Evolutionary conservation across 768 basidiomycete species (phyloP), one percentile per base, ranked within the genome.

Genomic region (Termitomyces sp.): DNA sequence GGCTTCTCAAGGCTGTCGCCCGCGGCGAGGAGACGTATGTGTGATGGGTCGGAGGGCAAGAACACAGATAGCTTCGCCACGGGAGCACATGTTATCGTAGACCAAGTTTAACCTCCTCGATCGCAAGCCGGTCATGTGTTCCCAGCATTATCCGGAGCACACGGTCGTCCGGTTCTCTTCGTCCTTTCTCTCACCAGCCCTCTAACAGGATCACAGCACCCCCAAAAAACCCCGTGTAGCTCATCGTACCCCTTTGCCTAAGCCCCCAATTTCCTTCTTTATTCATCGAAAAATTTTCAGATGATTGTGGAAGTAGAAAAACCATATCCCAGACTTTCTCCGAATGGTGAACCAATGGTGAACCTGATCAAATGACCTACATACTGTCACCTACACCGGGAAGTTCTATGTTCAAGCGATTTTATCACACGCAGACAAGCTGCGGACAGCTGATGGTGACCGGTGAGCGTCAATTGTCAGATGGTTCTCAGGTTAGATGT

Each of bases 101-200:
- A 44, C 50, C 39, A 51, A 56, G 54, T 53, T 59, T 59, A 57
- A 37, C 54, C 44, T 44, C 51, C 33, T 16, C 37, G 47, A 55
- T 58, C 53, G 56, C 58, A 54, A 26, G 51, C 24, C 14, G 34
- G 53, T 62, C 61, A 62, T 59, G 61, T 59, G 61, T 58, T 20
- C 46, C 39, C 49, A 40, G 14, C 24, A 57, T n/a, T n/a, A n/a
- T 27, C 36, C 42, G 56, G 50, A 45, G 18, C 52, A 48, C 52
- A 53, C 46, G 27, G 52, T 54, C 30, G n/a, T 20, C 44, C 40
- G 53, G 37, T 36, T 39, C 44, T 40, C 37, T n/a, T 58, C 34
- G 49, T 47, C 34, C 14, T 24, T 27, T 46, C 24, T 26, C 36
- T 30, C 2, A 6, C 22, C 14, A 26, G 26, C 50, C 50, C 26